Evolutionary conservation across 345 rosid genomes (phyloP), one percentile per base, ranked within the genome.

Genomic region (Euphorbia tirucalli): DNA sequence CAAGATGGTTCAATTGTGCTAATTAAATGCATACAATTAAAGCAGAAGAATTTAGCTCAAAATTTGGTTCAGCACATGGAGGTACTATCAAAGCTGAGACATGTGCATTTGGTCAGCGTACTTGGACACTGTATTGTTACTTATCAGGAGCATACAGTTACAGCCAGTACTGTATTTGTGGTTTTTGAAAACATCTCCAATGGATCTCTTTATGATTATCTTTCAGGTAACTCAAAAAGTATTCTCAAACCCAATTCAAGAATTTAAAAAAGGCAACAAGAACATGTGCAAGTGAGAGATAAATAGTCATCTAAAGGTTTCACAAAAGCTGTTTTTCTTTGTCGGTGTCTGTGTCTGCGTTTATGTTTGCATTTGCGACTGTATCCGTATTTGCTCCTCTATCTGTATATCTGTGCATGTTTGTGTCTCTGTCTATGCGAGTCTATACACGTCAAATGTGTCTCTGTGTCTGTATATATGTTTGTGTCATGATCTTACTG

Each of bases 61-160:
- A 87, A 75, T 70, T 72, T 86, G 66, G 73, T 77, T 61, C 96
- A 91, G 74, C 89, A 92, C 70, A 81, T 92, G 82, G 98, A 92
- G 71, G 86, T 83, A 50, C 35, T 89, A 66, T 89, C 97, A 59
- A 94, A 94, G 88, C 82, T 94, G 28, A 88, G 98, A 77, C 96
- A 94, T 76, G 69, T 85, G 75, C 90, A 92, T 81, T 78, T 94
- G 84, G 93, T 86, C 69, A 89, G 96, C 41, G 86, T 89, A 82
- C 88, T 92, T 28, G 98, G 98, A 74, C 96, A 94, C 68, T 88
- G 93, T 76, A 79, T 89, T 10, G 92, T 84, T 19, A 85, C 86
- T 71, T 83, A 83, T 69, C 90, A 88, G 83, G 96, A 90, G 41
- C 94, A 87, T 75, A 85, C 90, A 57, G 86, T 83, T 31, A 72